Base-by-base conservation (phyloP, 75 land plant species). In the Isoetes taiwanensis region DNA sequence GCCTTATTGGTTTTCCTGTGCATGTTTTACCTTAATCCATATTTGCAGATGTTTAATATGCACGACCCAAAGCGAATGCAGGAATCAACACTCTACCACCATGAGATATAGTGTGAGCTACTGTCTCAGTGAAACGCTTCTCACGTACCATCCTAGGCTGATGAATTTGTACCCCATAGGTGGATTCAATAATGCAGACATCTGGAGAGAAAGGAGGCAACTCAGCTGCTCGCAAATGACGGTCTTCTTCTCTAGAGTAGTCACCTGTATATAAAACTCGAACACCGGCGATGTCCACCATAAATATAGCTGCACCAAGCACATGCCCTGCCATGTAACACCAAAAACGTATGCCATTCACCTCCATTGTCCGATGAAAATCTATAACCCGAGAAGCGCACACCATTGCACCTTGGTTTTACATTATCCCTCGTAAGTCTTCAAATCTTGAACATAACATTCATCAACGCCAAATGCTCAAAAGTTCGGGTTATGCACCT, bases 311-410 rank as follows among this genome's bases (percentile, higher is more conserved):
- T 32, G 98, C 98, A 71, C 98, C 98, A 34, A 91, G 78, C 14
- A 88, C 90, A 70, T 88, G 98, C 3, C 98, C 96, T 54, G 98
- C 98, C 31, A 95, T 93, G 65, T 93, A 93, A 58, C 98, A 87
- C 98, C 98, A 93, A 58, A 93, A 93, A 14, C 83, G 78, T 39
- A 93, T 88, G 10, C 98, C 98, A 70, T 88, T 88, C 21, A 93
- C 86, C 58, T 93, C 98, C 39, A 81, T 41, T 1, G 96, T 93
- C 64, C 88, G 98, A 41, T 93, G 98, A 57, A 93, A 93, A 35
- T 88, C 96, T 64, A 93, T 79, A 10, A 88, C 98, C 98, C 87
- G 85, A 31, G 61, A 50, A 37, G 39, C 39, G 14, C 9, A 9
- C 39, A 37, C 12, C 39, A 37, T 37, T 37, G 12, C 39, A 14